A percentile compares a stretch with the other conserved stretches of the same genome.
Evolutionary conservation across 768 basidiomycete genomes (phyloP).

Genomic region (Naematelia aurantialba): DNA sequence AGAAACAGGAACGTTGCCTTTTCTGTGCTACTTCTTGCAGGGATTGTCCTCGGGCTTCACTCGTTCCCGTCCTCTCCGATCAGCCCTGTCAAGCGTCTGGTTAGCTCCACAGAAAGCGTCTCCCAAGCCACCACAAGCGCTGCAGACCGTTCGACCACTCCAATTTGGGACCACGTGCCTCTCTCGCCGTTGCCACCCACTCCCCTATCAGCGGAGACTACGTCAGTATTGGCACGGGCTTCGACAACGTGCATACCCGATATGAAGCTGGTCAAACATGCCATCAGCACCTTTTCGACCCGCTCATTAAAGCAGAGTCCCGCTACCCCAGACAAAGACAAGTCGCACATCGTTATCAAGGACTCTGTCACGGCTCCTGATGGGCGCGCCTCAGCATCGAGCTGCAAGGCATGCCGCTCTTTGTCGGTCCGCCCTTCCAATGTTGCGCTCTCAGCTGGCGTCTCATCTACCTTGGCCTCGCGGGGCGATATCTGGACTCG

Average conservation of each 20-base stretch:
- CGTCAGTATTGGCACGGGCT: background rate
- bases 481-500: background rate
- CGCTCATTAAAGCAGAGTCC: background rate
- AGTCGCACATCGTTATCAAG: background rate
- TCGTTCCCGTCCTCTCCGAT: background rate
- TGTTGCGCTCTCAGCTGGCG: background rate
- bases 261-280: conserved; percentile 12
- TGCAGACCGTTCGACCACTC: background rate
- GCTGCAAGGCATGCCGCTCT: background rate
- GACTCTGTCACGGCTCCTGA: background rate
- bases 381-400: background rate
- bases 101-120: background rate
- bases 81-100: background rate
- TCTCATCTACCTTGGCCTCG: background rate
- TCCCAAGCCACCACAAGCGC: background rate
- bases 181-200: background rate
- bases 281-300: conserved; percentile 9
- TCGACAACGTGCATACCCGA: conserved; percentile 2
- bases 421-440: background rate
- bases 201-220: background rate
- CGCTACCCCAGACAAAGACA: background rate
- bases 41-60: background rate
- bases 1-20: background rate
- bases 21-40: background rate
- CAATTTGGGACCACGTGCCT: background rate